phyloP scores from a whole-genome alignment of 1,139 yeast species.

The Ogataea hybrid region DNA sequence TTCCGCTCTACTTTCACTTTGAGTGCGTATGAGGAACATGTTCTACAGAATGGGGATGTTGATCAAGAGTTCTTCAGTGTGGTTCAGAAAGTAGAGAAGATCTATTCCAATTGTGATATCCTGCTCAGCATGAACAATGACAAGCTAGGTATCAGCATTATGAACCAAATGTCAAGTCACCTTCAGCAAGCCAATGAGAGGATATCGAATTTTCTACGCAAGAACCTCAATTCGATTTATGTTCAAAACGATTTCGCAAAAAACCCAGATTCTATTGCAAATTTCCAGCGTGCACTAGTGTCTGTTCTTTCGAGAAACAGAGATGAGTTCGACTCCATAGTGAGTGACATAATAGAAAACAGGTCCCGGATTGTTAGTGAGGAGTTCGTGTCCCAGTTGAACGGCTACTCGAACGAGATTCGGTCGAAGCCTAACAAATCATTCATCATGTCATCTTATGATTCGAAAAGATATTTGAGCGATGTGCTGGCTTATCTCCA shows the following conservation, averaged over 20 bases:
- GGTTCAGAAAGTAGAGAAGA: constrained; percentile 58
- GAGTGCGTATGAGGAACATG: constrained; percentile 67
- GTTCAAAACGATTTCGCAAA: constrained; percentile 19
- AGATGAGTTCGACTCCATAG: constrained; percentile 47
- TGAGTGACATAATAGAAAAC: constrained; percentile 55
- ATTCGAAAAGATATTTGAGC: constrained; percentile 79
- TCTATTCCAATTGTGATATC: constrained; percentile 67
- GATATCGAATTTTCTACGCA: constrained; percentile 38
- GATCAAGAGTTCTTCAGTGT: constrained; percentile 61
- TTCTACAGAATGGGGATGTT: constrained; percentile 43
- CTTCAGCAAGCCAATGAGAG: constrained; percentile 53
- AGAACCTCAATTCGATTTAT: constrained; percentile 27
- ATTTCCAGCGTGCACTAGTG: constrained; percentile 31
- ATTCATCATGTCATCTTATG: constrained; percentile 67
- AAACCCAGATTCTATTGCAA: constrained; percentile 17
- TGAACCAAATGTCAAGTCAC: constrained; percentile 56
- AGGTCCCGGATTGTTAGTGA: constrained; percentile 57
- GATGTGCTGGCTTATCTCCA: constrained; percentile 90
- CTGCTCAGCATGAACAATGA: constrained; percentile 68
- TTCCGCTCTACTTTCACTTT: constrained; percentile 68
- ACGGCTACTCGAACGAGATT: constrained; percentile 34
- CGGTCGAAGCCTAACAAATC: constrained; percentile 35
- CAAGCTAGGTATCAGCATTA: constrained; percentile 66
- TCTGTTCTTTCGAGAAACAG: constrained; percentile 30
- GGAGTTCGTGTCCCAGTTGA: constrained; percentile 56